Evolutionary conservation across 495 filamentous ascomycete species (phyloP).

Genomic region (Talaromyces nanjingensis): DNA sequence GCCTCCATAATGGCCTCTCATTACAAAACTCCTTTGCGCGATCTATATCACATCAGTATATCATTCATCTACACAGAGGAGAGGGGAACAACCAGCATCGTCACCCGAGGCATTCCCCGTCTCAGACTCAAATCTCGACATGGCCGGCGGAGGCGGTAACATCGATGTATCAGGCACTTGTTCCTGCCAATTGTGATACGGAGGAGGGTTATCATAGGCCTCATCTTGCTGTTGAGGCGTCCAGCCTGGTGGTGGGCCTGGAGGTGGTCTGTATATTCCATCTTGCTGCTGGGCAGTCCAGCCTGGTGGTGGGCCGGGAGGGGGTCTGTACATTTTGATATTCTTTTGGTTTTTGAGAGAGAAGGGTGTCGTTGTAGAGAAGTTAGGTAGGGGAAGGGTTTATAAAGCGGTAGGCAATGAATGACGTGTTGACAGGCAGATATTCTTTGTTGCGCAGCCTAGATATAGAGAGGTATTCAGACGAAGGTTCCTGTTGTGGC

Average conservation of each 20-base stretch:
- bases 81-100: slow-evolving; percentile 38
- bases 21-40: slow-evolving; percentile 67
- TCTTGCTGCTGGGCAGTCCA: slow-evolving; percentile 2
- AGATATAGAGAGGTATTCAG: background rate
- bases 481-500: background rate
- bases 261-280: slow-evolving; percentile 3
- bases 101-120: slow-evolving; percentile 65
- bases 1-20: slow-evolving; percentile 53
- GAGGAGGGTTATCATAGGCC: slow-evolving; percentile 35
- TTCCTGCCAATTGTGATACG: slow-evolving; percentile 74
- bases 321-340: slow-evolving; percentile 5
- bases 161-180: slow-evolving; percentile 71
- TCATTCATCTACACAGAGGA: background rate
- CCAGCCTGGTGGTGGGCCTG: slow-evolving; percentile 6
- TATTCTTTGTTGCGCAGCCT: background rate
- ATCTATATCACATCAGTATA: slow-evolving; percentile 23
- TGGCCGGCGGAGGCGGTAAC: slow-evolving; percentile 73
- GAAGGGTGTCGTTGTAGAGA: background rate
- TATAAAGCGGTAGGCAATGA: background rate
- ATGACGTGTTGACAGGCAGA: background rate
- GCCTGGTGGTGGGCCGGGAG: slow-evolving; percentile 6
- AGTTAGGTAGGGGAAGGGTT: background rate
- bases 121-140: slow-evolving; percentile 59
- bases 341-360: background rate
- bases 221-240: slow-evolving; percentile 2